Evolutionary conservation across 208 protist genomes (phyloP).

Genomic region (Strigomonas oncopelti): DNA sequence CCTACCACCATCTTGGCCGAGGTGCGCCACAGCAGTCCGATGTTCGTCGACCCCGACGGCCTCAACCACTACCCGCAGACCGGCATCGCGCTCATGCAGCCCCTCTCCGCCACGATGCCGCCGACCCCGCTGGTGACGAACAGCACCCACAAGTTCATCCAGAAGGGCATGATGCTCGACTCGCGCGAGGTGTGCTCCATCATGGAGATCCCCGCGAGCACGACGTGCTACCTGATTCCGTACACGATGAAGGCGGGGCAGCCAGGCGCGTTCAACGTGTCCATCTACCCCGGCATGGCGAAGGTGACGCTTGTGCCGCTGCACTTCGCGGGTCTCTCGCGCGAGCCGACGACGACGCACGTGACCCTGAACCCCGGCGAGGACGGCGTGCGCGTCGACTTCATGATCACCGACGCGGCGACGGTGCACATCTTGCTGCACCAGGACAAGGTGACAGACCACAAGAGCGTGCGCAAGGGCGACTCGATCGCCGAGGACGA

Average conservation of each 20-base stretch:
- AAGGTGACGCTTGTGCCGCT: conserved; percentile 72
- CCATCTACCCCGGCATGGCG: conserved; percentile 75
- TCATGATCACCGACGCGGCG: conserved; percentile 47
- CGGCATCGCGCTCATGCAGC: conserved; percentile 68
- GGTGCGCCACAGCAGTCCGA: conserved; percentile 63
- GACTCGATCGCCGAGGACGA: conserved; percentile 67
- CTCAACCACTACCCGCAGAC: conserved; percentile 81
- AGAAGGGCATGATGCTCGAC: conserved; percentile 86
- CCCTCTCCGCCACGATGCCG: conserved; percentile 35
- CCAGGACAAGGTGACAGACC: conserved; percentile 60
- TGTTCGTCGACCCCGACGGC: conserved; percentile 65
- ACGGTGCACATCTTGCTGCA: conserved; percentile 79
- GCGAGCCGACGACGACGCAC: conserved; percentile 32
- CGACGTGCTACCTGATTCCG: conserved; percentile 72
- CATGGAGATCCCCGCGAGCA: conserved; percentile 65
- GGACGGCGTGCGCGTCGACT: conserved; percentile 50
- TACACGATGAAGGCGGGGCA: conserved; percentile 72
- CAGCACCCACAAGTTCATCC: conserved; percentile 73
- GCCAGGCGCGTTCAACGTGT: conserved; percentile 62
- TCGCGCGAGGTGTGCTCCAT: conserved; percentile 76
- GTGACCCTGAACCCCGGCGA: conserved; percentile 47
- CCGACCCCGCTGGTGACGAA: conserved; percentile 76
- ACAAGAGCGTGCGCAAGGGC: conserved; percentile 22
- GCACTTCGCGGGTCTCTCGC: conserved; percentile 60
- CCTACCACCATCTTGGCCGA: conserved; percentile 66